Base-by-base conservation (phyloP, 768 basidiomycete species). In the Asterophora parasitica region DNA sequence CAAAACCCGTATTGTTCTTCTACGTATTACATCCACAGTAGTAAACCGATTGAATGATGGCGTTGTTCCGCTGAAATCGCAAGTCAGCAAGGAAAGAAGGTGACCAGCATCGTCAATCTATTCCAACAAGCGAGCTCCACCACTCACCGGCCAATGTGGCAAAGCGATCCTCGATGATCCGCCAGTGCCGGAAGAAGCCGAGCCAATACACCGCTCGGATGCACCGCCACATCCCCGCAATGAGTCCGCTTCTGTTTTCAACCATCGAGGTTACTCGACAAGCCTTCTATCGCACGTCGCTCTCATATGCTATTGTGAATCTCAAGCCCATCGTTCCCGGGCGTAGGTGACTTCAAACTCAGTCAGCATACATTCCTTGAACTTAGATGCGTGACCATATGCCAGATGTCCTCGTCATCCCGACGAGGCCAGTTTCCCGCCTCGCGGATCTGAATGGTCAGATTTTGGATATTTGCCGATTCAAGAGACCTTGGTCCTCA, bases 251-350 rank as follows among this genome's bases (percentile, higher is more conserved):
- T 23, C 62, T 90, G 42, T 91, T 91, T 68, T 87, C 88, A 7
- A 82, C 85, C 1, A 81, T 90, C 44, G 88, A 90, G 53, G 88
- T 91, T 8, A 81, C 85, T 4, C 74, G 75, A 34, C 88, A 91
- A 61, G 79, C 73, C 0, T 91, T 94, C 65, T 84, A 86, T 58
- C 76, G 80, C 19, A 76, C 81, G 3, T 56, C 79, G 1, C 73
- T 87, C 10, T 81, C 87, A 0, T 88, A 78, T 64, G 95, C 89
- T 1, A 85, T 96, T 52, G 94, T 97, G 38, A 98, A 98, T 63
- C 79, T 96, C 51, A 96, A 92, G 58, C 95, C 94, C 1, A 83
- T 96, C 55, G 82, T 94, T 7, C 92, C 92, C 33, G 93, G 93
- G 40, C 93, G 95, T 98, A 65, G 69, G 90, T 78, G 33, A 9